Evolutionary conservation across 2,329 filamentous ascomycete species (phyloP), one percentile per base, ranked within the genome.

Genomic region (Aureobasidium sp.): DNA sequence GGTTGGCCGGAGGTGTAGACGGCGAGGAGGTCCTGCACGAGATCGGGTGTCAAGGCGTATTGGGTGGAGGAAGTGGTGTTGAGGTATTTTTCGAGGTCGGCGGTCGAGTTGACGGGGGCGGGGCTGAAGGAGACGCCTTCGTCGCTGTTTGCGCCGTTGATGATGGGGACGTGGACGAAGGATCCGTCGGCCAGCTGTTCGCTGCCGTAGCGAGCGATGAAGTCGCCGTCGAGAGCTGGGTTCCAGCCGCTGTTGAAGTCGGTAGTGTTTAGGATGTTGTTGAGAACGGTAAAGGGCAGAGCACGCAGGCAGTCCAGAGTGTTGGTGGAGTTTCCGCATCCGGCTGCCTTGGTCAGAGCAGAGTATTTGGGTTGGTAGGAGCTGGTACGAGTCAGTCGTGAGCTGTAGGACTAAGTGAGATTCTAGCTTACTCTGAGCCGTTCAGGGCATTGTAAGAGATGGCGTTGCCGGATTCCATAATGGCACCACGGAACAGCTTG

Each of bases 291-390:
- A 29, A 67, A 67, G 4, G 71, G 71, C 4, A 71, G 73, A 1
- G 72, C 72, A 27, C 89, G 85, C 12, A 95, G 81, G 70, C 88
- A 91, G 14, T 79, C 77, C 11, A 91, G 78, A 0, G 83, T 85
- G 68, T 89, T 82, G 1, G 72, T 68, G 1, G 79, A 74, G 4
- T 76, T 70, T 1, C 78, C 75, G 74, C 90, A 94, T 52, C 79
- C 85, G 0, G 84, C 84, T 31, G 78, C 76, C 1, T 72, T 68
- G 7, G 87, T 83, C 3, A 91, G 82, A 0, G 76, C 74, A 68
- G 90, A 79, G 69, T 89, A 91, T 4, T 84, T 75, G 0, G 81
- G 78, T 67, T 89, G 85, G 36, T 69, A 72, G 22, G 55, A 36
- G 11, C 49, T 52, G 47, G 5, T 7, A 41, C 9, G 64, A 62